Base-by-base conservation (phyloP, 495 filamentous ascomycete species). In the Aspergillus homomorphus region DNA sequence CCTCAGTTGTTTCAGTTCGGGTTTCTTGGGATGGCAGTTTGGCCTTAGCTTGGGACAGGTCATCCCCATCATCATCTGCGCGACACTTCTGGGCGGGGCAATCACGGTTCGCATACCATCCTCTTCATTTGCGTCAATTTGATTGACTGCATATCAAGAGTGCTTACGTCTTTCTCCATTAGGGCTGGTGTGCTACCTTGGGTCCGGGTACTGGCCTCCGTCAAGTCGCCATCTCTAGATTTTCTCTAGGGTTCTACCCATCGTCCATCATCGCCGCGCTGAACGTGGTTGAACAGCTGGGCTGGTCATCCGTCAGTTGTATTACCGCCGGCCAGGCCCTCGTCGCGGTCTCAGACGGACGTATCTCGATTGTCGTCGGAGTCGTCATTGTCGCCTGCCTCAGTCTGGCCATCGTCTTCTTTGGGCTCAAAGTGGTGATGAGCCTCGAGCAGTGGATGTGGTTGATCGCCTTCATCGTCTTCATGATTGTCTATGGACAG, bases 201-300 rank as follows among this genome's bases (percentile, higher is more conserved):
- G 26, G 86, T 76, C 92, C 92, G 88, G 66, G 88, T 86, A 54
- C 87, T 82, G 24, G 92, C 85, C 68, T 93, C 83, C 42, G 93
- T 87, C 56, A 97, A 69, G 70, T 97, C 85, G 24, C 89, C 87
- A 72, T 97, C 88, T 66, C 64, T 16, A 45, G 71, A 54, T 72
- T 69, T 56, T 69, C 68, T 3, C 59, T 74, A n/a, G 71, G 71
- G 14, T 72, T 61, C 55, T 74, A 67, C 28, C 69, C 68, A 0
- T 67, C 68, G 16, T 69, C 66, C 9, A 56, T 74, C 21, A 65
- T 68, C 45, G 67, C 70, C 4, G 38, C 63, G 23, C 50, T 74
- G 24, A 74, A 74, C 45, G 68, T 70, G 15, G 62, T 72, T 23
- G 62, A 69, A 49, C 67, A 70, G 52, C 53, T 68, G n/a, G 71